These are phyloP conservation scores for Calonectria hongkongensis DNA, from an alignment of 2,329 filamentous ascomycete species.

Conservation along the genomic window DNA sequence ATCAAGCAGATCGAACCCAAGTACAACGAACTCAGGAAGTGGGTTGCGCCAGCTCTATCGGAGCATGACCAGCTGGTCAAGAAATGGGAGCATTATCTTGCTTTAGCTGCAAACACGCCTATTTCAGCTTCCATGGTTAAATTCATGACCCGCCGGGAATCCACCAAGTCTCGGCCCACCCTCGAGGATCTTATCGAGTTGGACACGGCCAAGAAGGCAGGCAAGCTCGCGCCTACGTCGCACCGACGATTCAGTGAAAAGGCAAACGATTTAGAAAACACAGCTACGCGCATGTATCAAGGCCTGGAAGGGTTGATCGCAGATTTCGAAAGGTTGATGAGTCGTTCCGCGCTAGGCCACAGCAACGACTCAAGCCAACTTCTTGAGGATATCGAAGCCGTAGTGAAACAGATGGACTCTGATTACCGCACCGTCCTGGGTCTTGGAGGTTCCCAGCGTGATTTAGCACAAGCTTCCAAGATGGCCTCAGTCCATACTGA, in stretches of 20 bases:
- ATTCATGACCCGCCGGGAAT: constrained; percentile 74
- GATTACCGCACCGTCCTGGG: constrained; percentile 87
- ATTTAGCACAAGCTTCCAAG: constrained; percentile 77
- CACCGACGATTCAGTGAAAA: constrained; percentile 76
- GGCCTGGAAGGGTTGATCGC: constrained; percentile 77
- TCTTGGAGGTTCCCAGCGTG: constrained; percentile 78
- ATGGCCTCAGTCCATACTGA: constrained; percentile 79
- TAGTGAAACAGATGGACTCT: constrained; percentile 89
- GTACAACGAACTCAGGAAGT: constrained; percentile 81
- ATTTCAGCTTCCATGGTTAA: constrained; percentile 80
- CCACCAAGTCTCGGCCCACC: constrained; percentile 71
- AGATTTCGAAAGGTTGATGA: constrained; percentile 76
- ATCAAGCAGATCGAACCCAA: constrained; percentile 83
- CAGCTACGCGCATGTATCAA: constrained; percentile 75
- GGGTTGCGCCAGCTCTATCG: constrained; percentile 79
- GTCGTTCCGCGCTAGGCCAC: constrained; percentile 73
- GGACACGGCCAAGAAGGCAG: constrained; percentile 83
- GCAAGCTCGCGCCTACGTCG: constrained; percentile 76
- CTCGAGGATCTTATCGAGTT: constrained; percentile 86
- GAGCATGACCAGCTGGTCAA: constrained; percentile 80
- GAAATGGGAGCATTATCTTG: constrained; percentile 81
- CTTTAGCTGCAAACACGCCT: constrained; percentile 77
- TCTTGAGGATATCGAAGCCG: constrained; percentile 88
- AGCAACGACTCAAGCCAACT: constrained; percentile 80
- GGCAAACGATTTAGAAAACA: constrained; percentile 76